Evolutionary conservation across 306 rosid species (phyloP).

Genomic region (Malus sylvestris): DNA sequence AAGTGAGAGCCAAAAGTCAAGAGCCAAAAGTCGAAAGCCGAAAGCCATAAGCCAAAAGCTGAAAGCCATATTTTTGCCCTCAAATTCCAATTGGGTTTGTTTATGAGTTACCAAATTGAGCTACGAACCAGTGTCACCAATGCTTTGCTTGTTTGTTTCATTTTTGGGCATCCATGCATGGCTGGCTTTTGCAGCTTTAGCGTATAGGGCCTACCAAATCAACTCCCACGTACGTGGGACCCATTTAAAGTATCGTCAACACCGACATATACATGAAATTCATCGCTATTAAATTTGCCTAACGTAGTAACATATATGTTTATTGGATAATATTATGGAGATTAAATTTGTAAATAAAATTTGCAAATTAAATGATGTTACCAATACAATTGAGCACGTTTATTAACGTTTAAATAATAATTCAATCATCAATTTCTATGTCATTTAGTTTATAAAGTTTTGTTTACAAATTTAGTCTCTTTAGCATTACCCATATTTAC

Average conservation of each 20-base stretch:
- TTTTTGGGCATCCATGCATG: slow-evolving; percentile 15
- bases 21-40: no score
- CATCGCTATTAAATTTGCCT: not conserved
- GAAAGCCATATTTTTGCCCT: slow-evolving; percentile 17
- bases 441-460: no score
- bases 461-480: no score
- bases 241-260: slow-evolving; percentile 1
- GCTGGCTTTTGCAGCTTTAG: slow-evolving; percentile 6
- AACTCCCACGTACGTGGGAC: not conserved
- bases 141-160: slow-evolving; percentile 26
- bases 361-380: no score
- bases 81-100: slow-evolving; percentile 16
- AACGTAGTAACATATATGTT: not conserved
- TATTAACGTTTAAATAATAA: no score
- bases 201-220: slow-evolving; percentile 4
- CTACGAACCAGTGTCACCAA: slow-evolving; percentile 25
- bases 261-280: not conserved
- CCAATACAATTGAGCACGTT: no score
- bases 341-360: no score
- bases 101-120: slow-evolving; percentile 20
- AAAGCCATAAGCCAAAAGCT: not conserved
- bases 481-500: not conserved
- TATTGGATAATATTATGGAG: no score
- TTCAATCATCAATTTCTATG: no score
- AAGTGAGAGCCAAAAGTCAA: not conserved